Base-by-base conservation (phyloP, 202 grass and related monocot species). In the Hordeum pubiflorum region DNA sequence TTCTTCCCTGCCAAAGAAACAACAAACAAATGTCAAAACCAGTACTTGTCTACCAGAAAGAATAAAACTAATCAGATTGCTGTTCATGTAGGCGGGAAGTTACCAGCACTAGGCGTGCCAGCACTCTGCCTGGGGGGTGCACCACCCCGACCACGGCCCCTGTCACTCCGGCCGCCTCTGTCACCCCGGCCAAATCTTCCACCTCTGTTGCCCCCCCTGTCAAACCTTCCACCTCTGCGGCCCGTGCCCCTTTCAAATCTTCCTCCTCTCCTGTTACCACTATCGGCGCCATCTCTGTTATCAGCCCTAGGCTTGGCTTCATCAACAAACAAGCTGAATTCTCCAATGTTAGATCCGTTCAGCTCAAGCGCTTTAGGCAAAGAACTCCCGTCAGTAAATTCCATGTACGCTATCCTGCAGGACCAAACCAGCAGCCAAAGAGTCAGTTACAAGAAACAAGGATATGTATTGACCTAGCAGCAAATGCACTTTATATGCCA, bases 331-430 rank as follows among this genome's bases (percentile, higher is more conserved):
- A 99, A 70, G 33, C 39, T 93, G 41, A 76, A 91, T 36, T 70
- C 81, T 50, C 14, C 44, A 56, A 99, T 85, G 29, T 99, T 87
- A 63, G 85, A 79, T 21, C 85, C 87, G 73, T 72, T 91, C 59
- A 96, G 79, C 52, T 99, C 87, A 7, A 86, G 59, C 3, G 92
- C 92, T 78, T 93, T 91, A 10, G 41, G 29, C 70, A 89, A 87
- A 66, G 87, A 87, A 74, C 84, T 72, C 9, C 61, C 48, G 5
- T 89, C 89, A 0, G 46, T 75, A 32, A 99, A 93, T 67, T 90
- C 91, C 75, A 99, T 74, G 75, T 91, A 99, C 3, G 96, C 96
- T 33, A 99, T 85, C 65, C 96, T 99, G 83, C 67, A 86, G 15
- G 84, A 78, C 3, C n/a, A 62, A 74, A 34, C 29, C 63, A 32